phyloP scores from a whole-genome alignment of 73 alveolate genomes.

The Effrenium voratum region DNA sequence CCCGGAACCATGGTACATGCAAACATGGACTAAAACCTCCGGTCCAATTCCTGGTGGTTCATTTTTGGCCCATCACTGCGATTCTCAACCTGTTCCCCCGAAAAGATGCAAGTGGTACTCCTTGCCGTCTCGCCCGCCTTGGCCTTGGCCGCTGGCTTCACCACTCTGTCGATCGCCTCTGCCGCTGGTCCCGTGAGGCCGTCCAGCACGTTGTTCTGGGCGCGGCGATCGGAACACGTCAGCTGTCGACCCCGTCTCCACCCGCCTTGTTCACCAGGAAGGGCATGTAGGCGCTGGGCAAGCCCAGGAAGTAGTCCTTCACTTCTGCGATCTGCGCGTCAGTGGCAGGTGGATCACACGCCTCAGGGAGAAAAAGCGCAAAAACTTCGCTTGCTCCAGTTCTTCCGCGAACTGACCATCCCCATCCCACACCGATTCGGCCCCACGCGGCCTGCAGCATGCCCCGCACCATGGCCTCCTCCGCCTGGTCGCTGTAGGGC shows the following conservation, averaged over 20 bases:
- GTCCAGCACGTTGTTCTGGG: neutral
- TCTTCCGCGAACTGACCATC: neutral
- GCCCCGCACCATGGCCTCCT: conserved; percentile 4
- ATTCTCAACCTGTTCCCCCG: too few relatives aligned
- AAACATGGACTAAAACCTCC: too few relatives aligned
- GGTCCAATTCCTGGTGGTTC: too few relatives aligned
- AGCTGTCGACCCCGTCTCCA: neutral
- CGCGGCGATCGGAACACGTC: neutral
- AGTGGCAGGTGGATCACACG: neutral
- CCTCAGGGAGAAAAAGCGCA: too few relatives aligned
- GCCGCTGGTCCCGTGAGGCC: neutral
- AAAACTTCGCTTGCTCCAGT: too few relatives aligned
- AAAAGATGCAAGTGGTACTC: too few relatives aligned
- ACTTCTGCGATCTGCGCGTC: neutral
- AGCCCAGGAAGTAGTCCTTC: neutral
- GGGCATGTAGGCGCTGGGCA: conserved; percentile 1
- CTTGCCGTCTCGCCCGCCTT: too few relatives aligned
- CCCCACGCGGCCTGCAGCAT: neutral
- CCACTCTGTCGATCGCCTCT: neutral
- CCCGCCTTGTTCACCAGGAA: neutral
- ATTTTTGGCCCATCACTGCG: too few relatives aligned
- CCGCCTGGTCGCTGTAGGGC: neutral
- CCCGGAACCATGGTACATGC: too few relatives aligned
- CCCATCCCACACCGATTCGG: neutral
- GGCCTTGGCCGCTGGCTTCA: neutral